Evolutionary conservation across 2,329 filamentous ascomycete species (phyloP).

Genomic region (Zarea fungicola): DNA sequence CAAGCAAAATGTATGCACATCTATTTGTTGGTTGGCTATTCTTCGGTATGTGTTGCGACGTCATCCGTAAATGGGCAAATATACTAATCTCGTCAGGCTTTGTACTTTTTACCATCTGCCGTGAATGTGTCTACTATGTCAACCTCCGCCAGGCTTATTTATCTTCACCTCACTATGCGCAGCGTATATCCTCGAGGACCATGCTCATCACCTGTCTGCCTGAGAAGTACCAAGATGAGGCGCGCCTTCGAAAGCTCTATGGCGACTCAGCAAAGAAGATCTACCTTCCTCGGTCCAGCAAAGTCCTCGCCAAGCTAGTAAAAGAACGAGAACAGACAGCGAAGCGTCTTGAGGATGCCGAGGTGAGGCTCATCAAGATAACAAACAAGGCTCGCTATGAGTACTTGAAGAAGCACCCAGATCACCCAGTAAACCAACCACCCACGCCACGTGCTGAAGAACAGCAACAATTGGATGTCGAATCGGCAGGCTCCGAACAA

Average conservation of each 20-base stretch:
- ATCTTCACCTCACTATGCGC: conserved; percentile 76
- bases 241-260: conserved; percentile 74
- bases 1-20: conserved; percentile 70
- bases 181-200: conserved; percentile 81
- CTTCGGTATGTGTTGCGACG: conserved; percentile 36
- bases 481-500: background rate
- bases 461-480: background rate
- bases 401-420: conserved; percentile 18
- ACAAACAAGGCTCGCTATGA: conserved; percentile 70
- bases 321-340: conserved; percentile 75
- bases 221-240: conserved; percentile 66
- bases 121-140: conserved; percentile 88
- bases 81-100: conserved; percentile 54
- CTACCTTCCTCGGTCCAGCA: conserved; percentile 76
- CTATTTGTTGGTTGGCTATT: conserved; percentile 76
- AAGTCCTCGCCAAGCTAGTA: conserved; percentile 74
- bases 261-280: conserved; percentile 75
- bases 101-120: conserved; percentile 79
- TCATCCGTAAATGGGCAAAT: too few relatives aligned
- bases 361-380: conserved; percentile 76
- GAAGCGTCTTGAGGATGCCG: conserved; percentile 77
- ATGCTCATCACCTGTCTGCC: conserved; percentile 91
- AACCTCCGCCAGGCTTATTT: conserved; percentile 91
- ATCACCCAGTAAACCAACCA: conserved; percentile 5
- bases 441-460: background rate